Percentiles rank a stretch among this genome's conserved stretches.
Evolutionary conservation across 306 rosid species (phyloP).

Genomic region (Castanea mollissima): DNA sequence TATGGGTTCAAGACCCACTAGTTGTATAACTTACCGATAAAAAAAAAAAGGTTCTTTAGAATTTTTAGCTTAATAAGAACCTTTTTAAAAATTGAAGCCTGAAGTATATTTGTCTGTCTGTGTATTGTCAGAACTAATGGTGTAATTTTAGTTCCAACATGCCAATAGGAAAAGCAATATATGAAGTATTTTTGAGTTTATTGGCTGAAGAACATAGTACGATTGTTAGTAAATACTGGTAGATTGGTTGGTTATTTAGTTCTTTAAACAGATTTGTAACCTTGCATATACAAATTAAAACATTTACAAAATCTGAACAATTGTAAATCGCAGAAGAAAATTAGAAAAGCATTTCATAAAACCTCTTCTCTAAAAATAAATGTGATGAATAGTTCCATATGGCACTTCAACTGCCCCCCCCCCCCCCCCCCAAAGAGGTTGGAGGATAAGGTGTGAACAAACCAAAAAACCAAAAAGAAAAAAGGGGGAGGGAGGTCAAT

Average conservation of each 20-base stretch:
- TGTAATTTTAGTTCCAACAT: background rate
- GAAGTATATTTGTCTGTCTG: background rate
- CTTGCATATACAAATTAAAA: background rate
- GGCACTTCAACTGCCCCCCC: too few species aligned
- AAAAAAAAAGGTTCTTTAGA: background rate
- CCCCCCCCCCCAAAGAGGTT: too few species aligned
- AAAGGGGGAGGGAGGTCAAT: too few species aligned
- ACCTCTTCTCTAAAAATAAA: too few species aligned
- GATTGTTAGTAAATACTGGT: background rate
- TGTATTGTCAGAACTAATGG: background rate
- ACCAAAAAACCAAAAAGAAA: too few species aligned
- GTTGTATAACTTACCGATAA: too few species aligned
- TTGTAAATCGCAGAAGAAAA: too few species aligned
- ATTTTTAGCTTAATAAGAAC: background rate
- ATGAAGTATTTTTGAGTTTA: background rate
- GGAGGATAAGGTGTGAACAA: too few species aligned
- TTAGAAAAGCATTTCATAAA: too few species aligned
- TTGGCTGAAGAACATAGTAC: background rate
- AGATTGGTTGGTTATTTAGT: background rate
- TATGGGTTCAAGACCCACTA: too few species aligned
- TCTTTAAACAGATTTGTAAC: background rate
- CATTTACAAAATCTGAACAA: background rate
- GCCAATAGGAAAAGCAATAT: background rate
- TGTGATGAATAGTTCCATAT: too few species aligned
- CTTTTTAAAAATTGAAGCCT: background rate